A percentile compares a stretch with the other conserved stretches of the same genome.
Conservation (phyloP, 306 rosid genomes). For the Cicer chorassanicum region DNA sequence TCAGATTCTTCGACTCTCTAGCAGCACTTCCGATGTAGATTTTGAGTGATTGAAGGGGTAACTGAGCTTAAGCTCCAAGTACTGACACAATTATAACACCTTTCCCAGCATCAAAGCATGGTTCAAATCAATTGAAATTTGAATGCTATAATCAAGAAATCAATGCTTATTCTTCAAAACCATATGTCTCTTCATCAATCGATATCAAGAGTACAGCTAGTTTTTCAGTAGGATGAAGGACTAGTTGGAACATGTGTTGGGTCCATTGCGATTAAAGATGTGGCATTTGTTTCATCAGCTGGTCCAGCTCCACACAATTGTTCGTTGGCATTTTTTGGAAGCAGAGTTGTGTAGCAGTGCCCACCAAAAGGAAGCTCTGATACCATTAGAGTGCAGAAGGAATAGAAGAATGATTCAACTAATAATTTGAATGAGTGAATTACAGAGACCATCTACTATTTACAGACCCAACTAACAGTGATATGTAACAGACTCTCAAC, state of each 20-base stretch:
- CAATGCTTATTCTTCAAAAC: not conserved
- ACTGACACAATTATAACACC: not conserved
- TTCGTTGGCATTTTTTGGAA: not conserved
- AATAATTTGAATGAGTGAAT: not conserved
- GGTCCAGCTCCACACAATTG: not conserved
- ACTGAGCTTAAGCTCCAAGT: not conserved
- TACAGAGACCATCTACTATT: not conserved
- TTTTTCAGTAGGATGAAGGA: not conserved
- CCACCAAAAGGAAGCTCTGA: not conserved
- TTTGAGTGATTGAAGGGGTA: conserved; percentile 1
- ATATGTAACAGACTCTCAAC: not conserved
- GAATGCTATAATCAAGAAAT: not conserved
- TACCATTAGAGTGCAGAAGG: not conserved
- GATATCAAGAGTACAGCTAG: not conserved
- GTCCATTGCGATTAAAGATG: not conserved
- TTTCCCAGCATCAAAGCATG: not conserved
- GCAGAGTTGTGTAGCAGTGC: not conserved
- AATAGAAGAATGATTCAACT: not conserved
- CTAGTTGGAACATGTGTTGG: not conserved
- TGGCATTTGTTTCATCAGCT: not conserved
- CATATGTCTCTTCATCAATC: not conserved
- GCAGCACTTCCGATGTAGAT: not conserved
- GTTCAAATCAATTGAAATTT: not conserved
- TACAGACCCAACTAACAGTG: not conserved
- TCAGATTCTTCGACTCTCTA: not conserved